Percentiles rank a stretch among this genome's conserved stretches.
These are phyloP conservation scores for Podaxis rugospora DNA, from an alignment of 768 basidiomycete species.

Conservation along the genomic window DNA sequence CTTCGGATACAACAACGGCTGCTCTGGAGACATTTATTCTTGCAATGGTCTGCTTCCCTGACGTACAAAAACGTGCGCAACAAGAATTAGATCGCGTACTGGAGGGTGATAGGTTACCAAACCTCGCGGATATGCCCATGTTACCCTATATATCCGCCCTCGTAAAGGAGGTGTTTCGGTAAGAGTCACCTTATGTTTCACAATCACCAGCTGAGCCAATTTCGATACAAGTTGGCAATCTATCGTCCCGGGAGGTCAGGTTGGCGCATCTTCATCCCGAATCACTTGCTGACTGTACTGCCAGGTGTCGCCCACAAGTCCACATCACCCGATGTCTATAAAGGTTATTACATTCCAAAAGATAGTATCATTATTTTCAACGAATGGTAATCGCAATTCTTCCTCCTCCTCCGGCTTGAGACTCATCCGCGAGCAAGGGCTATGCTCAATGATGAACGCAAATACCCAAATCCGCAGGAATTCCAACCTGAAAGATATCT, in stretches of 20 bases:
- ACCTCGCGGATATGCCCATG: constrained; percentile 15
- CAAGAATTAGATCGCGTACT: constrained; percentile 25
- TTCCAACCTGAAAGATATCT: constrained; percentile 10
- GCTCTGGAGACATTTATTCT: constrained; percentile 17
- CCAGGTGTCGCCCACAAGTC: constrained; percentile 1
- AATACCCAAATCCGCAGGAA: constrained; percentile 7
- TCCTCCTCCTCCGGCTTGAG: no score
- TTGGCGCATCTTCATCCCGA: background rate
- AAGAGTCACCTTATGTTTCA: background rate
- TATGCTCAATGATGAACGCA: constrained; percentile 6
- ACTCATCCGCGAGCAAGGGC: background rate
- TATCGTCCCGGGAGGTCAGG: background rate
- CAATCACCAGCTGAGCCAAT: background rate
- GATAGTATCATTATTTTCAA: background rate
- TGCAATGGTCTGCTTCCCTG: constrained; percentile 24
- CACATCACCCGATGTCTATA: background rate
- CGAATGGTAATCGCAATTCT: background rate
- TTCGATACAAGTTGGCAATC: background rate
- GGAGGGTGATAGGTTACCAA: constrained; percentile 20
- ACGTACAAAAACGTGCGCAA: constrained; percentile 23
- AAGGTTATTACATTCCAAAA: constrained; percentile 5
- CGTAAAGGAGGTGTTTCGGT: constrained; percentile 24
- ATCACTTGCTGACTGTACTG: background rate
- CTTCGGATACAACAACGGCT: background rate
- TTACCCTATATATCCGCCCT: constrained; percentile 23